phyloP scores from a whole-genome alignment of 2,329 filamentous ascomycete genomes.

The Trichoderma koningiopsis region DNA sequence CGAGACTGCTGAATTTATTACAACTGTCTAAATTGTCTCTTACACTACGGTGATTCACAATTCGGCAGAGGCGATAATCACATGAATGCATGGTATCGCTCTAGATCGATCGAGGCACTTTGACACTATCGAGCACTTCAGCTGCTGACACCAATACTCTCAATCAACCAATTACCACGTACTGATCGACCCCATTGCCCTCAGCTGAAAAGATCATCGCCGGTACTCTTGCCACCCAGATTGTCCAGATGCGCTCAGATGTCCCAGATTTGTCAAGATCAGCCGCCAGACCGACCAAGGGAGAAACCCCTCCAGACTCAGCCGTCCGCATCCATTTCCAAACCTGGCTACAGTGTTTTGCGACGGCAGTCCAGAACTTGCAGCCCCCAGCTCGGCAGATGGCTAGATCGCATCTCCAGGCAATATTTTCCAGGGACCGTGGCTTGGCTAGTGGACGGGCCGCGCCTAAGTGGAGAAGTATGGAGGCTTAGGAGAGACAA shows the following conservation, averaged over 20 bases:
- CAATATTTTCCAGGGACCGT: constrained; percentile 6
- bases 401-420: not conserved
- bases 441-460: constrained; percentile 17
- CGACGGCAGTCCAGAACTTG: not conserved
- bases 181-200: not conserved
- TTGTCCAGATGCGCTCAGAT: not conserved
- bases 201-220: not conserved
- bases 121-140: not conserved
- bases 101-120: not conserved
- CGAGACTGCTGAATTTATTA: not conserved
- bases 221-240: not conserved
- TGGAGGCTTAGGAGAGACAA: not conserved
- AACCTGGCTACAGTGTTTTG: not conserved
- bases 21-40: not conserved
- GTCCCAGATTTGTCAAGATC: not conserved
- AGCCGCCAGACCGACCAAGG: not conserved
- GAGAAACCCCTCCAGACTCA: not conserved
- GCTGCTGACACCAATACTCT: not conserved
- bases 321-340: not conserved
- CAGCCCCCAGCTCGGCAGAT: not conserved
- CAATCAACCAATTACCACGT: not conserved
- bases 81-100: not conserved
- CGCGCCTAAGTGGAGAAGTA: constrained; percentile 9
- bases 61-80: not conserved
- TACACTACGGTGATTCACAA: not conserved